Evolutionary conservation across 164 flowering plant genomes (phyloP).

Genomic region (Nelumbo lutea): DNA sequence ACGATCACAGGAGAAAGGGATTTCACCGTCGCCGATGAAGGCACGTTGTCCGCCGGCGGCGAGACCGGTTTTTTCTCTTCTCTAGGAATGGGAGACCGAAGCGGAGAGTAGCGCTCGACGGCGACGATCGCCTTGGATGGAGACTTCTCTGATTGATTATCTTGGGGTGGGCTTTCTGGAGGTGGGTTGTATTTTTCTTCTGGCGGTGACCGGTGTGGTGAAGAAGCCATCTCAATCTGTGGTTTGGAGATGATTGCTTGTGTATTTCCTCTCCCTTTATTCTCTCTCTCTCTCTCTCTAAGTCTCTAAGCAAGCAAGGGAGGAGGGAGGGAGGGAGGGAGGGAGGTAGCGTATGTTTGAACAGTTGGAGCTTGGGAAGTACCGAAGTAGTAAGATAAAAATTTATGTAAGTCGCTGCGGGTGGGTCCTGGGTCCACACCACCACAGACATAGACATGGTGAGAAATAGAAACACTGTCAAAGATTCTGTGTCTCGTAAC

Average conservation of each 20-base stretch:
- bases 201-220: conserved; percentile 33
- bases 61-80: conserved; percentile 7
- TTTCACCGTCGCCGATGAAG: conserved; percentile 8
- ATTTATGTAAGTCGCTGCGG: no score
- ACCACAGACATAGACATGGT: no score
- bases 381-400: no score
- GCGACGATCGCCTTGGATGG: conserved; percentile 32
- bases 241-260: not conserved
- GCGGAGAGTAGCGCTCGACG: conserved; percentile 21
- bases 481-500: no score
- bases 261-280: not conserved
- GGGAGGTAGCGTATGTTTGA: no score
- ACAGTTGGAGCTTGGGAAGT: no score
- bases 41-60: not conserved
- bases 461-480: no score
- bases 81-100: conserved; percentile 15
- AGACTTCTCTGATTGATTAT: conserved; percentile 13
- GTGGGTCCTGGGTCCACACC: no score
- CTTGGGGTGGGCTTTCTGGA: conserved; percentile 18
- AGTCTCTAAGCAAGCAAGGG: not conserved
- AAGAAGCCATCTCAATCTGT: conserved; percentile 5
- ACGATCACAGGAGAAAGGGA: conserved; percentile 15
- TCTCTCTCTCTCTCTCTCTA: not conserved
- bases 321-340: no score
- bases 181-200: not conserved